phyloP scores from a whole-genome alignment of 2,329 filamentous ascomycete species.

The Metarhizium guizhouense region DNA sequence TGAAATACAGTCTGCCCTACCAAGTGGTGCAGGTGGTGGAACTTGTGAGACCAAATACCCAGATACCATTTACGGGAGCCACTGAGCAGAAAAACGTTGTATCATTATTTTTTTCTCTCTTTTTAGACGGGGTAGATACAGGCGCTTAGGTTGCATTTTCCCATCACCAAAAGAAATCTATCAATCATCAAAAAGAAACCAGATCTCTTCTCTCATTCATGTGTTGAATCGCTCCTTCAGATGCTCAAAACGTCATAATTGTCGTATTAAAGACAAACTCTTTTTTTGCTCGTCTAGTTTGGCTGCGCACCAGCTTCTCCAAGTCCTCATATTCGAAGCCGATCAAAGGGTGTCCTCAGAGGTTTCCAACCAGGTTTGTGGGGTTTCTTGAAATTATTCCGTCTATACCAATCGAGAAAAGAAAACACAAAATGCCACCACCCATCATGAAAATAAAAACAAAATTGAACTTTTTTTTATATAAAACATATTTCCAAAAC shows the following conservation, averaged over 20 bases:
- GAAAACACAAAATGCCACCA: background rate
- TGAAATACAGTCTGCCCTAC: too few species aligned
- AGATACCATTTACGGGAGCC: too few species aligned
- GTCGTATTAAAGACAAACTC: background rate
- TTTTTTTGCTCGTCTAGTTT: background rate
- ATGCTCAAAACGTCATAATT: background rate
- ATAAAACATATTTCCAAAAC: background rate
- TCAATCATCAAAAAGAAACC: background rate
- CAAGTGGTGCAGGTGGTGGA: too few species aligned
- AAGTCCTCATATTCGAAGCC: background rate
- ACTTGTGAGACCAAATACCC: too few species aligned
- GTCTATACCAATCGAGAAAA: conserved; percentile 3
- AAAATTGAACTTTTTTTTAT: conserved; percentile 1
- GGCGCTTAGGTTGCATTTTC: background rate
- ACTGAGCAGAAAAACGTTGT: too few species aligned
- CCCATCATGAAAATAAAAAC: background rate
- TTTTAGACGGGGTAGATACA: background rate
- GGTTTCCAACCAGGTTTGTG: background rate
- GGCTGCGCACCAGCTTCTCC: background rate
- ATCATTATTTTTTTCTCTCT: background rate
- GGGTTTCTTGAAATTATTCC: background rate
- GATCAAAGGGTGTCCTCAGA: background rate
- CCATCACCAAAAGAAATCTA: background rate
- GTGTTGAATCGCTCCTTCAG: background rate
- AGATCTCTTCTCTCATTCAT: background rate